Base-by-base conservation (phyloP, 1,284 basidiomycete genomes). In the Apiotrichum mycotoxinovorans region DNA sequence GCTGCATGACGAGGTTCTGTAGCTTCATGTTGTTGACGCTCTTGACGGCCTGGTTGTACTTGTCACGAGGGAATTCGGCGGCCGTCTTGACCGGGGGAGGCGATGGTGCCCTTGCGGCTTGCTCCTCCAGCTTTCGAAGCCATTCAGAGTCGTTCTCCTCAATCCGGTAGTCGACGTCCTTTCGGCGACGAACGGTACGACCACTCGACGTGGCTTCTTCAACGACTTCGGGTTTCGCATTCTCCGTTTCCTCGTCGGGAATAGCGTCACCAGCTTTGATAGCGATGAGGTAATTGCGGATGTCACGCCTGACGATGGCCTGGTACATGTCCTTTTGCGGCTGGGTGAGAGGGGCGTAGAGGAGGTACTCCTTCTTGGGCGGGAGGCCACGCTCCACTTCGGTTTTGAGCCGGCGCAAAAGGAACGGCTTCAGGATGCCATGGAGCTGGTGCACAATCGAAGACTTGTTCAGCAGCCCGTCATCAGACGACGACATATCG, bases 1-100 rank as follows among this genome's bases (percentile, higher is more conserved):
- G 81, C 71, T 97, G 94, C 93, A 97, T 97, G 60, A 96, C 86
- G 2, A 87, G 83, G 72, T 97, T 98, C 70, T 95, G 89, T 12
- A 97, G 83, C 59, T 86, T 87, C 87, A 95, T 87, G 72, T 89
- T 91, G 75, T 94, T 92, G 48, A 96, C 85, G 55, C 86, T 83
- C 70, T 87, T 89, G 56, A 85, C 79, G 57, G 83, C 85, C 27
- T 83, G 75, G 62, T 84, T 82, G 42, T 80, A 66, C 30, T 81
- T 82, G 57, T 86, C 84, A 59, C 75, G 70, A 4, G 81, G 83
- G 7, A 82, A 58, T 64, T 80, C 79, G 35, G 79, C 69, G n/a
- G 80, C 79, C 7, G 77, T 79, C 75, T 15, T 41, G 20, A 3
- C 23, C 8, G 26, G 17, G 3, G 38, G 25, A 1, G 23, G 2